Conservation (phyloP, 2,329 filamentous ascomycete species). For the Davidsoniella eucalypti region DNA sequence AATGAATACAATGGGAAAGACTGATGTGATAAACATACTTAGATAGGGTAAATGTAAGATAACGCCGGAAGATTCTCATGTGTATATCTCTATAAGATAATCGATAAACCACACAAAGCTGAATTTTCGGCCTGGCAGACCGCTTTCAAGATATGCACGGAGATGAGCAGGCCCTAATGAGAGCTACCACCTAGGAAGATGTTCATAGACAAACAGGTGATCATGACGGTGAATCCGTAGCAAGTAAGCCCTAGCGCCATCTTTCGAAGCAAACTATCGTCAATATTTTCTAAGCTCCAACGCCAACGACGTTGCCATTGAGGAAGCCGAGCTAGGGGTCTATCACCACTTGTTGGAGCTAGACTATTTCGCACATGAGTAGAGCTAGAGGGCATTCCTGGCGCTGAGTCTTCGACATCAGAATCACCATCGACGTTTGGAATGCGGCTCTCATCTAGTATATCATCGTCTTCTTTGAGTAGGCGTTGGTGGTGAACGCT, state of each 20-base stretch:
- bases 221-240: conserved; percentile 80
- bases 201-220: conserved; percentile 73
- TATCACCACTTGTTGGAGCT: background rate
- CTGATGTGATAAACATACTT: too few relatives aligned
- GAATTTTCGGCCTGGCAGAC: too few relatives aligned
- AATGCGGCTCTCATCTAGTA: conserved; percentile 41
- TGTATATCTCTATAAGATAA: background rate
- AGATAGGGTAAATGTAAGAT: too few relatives aligned
- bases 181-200: conserved; percentile 22
- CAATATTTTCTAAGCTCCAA: conserved; percentile 47
- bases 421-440: conserved; percentile 27
- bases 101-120: too few relatives aligned
- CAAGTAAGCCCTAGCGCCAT: conserved; percentile 59
- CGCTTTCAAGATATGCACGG: too few relatives aligned
- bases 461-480: conserved; percentile 80
- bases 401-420: conserved; percentile 3
- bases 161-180: background rate
- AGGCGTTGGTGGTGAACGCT: conserved; percentile 73
- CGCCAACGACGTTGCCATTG: conserved; percentile 38
- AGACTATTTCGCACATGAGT: background rate
- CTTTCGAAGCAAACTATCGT: conserved; percentile 49
- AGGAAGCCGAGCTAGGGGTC: conserved; percentile 24
- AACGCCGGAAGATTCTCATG: background rate
- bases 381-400: background rate
- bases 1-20: too few relatives aligned